These are phyloP conservation scores for Cetradonia linearis DNA, from an alignment of 495 filamentous ascomycete species.

Conservation along the genomic window DNA sequence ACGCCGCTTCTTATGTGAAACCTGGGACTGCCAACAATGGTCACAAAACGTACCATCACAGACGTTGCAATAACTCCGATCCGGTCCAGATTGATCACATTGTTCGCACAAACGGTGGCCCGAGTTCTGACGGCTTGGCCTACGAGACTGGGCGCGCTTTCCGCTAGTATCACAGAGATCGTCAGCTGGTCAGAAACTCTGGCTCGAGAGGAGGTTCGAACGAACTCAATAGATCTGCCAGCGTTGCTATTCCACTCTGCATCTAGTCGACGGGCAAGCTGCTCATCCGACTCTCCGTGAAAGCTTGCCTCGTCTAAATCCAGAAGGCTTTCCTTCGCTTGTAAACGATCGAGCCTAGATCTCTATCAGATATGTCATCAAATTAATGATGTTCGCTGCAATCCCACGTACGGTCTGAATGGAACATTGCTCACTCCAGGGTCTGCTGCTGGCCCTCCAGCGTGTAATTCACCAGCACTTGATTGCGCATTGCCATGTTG, in stretches of 20 bases:
- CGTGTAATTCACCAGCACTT: not conserved
- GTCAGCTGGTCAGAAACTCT: not conserved
- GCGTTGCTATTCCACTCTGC: not conserved
- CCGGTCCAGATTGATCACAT: not conserved
- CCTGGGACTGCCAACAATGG: conserved; percentile 2
- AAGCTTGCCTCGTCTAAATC: conserved; percentile 1
- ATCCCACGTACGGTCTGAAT: not conserved
- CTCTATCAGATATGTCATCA: not conserved
- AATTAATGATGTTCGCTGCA: not conserved
- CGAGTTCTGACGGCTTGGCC: conserved; percentile 4
- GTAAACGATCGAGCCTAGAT: not conserved
- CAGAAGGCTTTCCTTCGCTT: not conserved
- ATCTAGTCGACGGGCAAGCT: not conserved
- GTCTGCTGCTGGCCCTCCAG: not conserved
- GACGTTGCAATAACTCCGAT: conserved; percentile 10
- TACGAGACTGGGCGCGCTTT: not conserved
- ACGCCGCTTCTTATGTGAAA: not conserved
- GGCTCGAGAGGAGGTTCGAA: not conserved
- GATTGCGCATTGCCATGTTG: not conserved
- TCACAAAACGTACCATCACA: no score
- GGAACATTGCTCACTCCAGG: not conserved
- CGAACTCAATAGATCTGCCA: not conserved
- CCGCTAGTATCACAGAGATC: not conserved
- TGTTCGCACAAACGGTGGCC: conserved; percentile 5
- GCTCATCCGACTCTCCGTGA: not conserved